A percentile compares a stretch with the other conserved stretches of the same genome.
Conservation (phyloP, 1,284 basidiomycete genomes). For the Apiotrichum gracile region DNA sequence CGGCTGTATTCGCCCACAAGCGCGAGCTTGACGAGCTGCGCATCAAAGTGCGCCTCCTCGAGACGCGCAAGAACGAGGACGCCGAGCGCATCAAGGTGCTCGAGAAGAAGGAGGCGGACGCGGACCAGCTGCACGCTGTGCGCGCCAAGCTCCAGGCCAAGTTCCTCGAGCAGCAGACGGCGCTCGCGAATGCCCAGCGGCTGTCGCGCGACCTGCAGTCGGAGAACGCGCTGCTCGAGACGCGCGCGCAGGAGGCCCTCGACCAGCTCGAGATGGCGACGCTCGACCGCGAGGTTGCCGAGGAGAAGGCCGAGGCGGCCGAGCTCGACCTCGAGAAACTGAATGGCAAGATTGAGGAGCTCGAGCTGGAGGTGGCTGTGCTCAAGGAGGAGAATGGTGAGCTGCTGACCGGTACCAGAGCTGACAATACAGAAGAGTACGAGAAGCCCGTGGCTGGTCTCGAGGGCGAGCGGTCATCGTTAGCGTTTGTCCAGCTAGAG, state of each 20-base stretch:
- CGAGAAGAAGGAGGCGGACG: slow-evolving; percentile 75
- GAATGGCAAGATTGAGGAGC: slow-evolving; percentile 69
- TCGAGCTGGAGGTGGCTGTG: slow-evolving; percentile 78
- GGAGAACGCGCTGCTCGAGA: slow-evolving; percentile 59
- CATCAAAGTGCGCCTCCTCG: slow-evolving; percentile 75
- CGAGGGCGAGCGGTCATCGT: slow-evolving; percentile 55
- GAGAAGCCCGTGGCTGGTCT: slow-evolving; percentile 48
- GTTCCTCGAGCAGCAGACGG: slow-evolving; percentile 69
- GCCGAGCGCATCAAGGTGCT: slow-evolving; percentile 73
- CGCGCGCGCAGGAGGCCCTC: slow-evolving; percentile 61
- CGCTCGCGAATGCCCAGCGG: slow-evolving; percentile 62
- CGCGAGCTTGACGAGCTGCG: slow-evolving; percentile 67
- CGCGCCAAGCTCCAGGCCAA: slow-evolving; percentile 85
- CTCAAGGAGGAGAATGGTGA: slow-evolving; percentile 56
- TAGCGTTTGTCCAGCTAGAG: slow-evolving; percentile 86
- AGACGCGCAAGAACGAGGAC: slow-evolving; percentile 81
- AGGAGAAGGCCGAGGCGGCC: slow-evolving; percentile 79
- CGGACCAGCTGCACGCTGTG: slow-evolving; percentile 75
- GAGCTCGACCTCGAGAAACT: slow-evolving; percentile 70
- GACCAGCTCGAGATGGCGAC: slow-evolving; percentile 93
- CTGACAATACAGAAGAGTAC: slow-evolving; percentile 35
- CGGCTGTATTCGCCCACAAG: slow-evolving; percentile 27
- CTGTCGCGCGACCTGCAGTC: slow-evolving; percentile 62
- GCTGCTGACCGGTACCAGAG: slow-evolving; percentile 2
- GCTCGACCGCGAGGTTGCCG: slow-evolving; percentile 94